phyloP scores from a whole-genome alignment of 2,329 filamentous ascomycete genomes.

The Claviceps sp. region DNA sequence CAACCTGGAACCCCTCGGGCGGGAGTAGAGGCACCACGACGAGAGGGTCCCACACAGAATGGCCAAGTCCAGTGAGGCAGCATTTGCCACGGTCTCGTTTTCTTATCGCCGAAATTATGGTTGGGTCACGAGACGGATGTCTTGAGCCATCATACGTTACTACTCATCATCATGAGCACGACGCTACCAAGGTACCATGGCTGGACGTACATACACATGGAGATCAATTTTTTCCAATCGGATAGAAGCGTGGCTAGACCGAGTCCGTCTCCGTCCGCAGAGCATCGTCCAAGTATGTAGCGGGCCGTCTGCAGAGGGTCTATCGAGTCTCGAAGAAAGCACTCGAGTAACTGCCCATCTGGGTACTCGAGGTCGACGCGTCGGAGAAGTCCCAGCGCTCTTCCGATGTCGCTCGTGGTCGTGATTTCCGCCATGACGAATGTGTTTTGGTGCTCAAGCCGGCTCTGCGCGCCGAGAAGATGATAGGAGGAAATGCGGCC shows the following conservation, averaged over 20 bases:
- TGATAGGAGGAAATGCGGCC: too few relatives aligned
- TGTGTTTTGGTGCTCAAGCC: too few relatives aligned
- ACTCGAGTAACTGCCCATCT: constrained; percentile 5
- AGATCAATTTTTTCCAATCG: constrained; percentile 4
- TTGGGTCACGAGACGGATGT: background rate
- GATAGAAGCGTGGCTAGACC: background rate
- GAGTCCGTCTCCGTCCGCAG: background rate
- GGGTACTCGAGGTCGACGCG: constrained; percentile 2
- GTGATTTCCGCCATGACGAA: too few relatives aligned
- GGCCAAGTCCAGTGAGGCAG: constrained; percentile 1
- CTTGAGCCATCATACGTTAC: background rate
- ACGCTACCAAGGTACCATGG: background rate
- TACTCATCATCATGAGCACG: background rate
- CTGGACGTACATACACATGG: constrained; percentile 1
- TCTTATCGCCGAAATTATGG: background rate
- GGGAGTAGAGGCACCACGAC: constrained; percentile 1
- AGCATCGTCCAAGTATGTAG: constrained; percentile 6
- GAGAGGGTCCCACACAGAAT: constrained; percentile 3
- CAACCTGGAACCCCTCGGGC: background rate
- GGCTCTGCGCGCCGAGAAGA: too few relatives aligned
- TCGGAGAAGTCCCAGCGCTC: background rate
- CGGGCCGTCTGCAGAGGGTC: constrained; percentile 4
- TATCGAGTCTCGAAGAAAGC: constrained; percentile 3
- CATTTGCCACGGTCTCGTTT: constrained; percentile 2
- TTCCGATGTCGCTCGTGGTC: background rate